Evolutionary conservation across 768 basidiomycete species (phyloP).

Genomic region (Tulasnella sp.): DNA sequence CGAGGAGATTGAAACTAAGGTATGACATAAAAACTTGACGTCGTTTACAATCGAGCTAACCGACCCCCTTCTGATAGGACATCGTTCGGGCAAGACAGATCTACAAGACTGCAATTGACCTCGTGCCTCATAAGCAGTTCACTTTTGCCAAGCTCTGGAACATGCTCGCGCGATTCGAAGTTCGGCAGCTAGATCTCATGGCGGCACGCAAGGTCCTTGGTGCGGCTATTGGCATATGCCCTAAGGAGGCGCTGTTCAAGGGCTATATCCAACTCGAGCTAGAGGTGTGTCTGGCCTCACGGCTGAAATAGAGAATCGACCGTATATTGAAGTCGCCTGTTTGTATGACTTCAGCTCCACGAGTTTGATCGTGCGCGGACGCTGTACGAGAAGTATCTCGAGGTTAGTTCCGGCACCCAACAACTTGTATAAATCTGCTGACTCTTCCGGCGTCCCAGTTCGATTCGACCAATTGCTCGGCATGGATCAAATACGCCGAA

Average conservation of each 20-base stretch:
- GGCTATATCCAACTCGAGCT: slow-evolving; percentile 89
- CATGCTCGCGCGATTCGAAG: slow-evolving; percentile 84
- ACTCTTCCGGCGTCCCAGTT: slow-evolving; percentile 38
- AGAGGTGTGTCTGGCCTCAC: slow-evolving; percentile 43
- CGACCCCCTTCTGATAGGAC: slow-evolving; percentile 42
- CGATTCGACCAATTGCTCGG: slow-evolving; percentile 81
- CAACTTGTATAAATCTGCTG: neutral
- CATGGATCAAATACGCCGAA: slow-evolving; percentile 95
- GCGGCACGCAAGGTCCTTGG: slow-evolving; percentile 87
- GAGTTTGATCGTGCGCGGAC: slow-evolving; percentile 92
- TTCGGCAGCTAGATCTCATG: slow-evolving; percentile 67
- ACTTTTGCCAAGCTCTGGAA: slow-evolving; percentile 97
- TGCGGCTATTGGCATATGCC: slow-evolving; percentile 86
- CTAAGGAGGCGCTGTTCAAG: slow-evolving; percentile 91
- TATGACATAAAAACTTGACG: slow-evolving; percentile 26
- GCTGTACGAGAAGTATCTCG: slow-evolving; percentile 89
- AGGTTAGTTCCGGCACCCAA: slow-evolving; percentile 38
- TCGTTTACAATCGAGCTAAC: neutral
- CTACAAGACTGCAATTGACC: slow-evolving; percentile 77
- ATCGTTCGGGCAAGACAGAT: slow-evolving; percentile 76
- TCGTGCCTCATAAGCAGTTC: slow-evolving; percentile 93
- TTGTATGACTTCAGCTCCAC: slow-evolving; percentile 63
- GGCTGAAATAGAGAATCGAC: no score
- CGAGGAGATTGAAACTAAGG: slow-evolving; percentile 93
- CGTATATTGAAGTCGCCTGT: no score